Conservation (phyloP, 2,329 filamentous ascomycete species). For the Aspergillus proliferans region DNA sequence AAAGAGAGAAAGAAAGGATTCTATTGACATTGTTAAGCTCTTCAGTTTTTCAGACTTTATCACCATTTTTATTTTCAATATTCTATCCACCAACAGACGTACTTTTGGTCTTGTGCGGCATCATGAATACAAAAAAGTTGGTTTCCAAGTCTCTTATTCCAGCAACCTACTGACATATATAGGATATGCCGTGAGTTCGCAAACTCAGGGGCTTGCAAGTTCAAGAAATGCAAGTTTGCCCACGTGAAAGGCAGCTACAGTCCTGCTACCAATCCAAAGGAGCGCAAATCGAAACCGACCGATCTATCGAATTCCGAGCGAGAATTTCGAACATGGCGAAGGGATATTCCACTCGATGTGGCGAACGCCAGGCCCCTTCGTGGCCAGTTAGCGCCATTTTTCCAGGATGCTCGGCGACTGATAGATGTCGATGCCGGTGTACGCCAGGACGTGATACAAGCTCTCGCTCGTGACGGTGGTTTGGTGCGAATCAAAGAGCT, state of each 20-base stretch:
- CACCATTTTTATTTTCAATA: background rate
- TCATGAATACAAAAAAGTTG: background rate
- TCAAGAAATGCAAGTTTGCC: constrained; percentile 7
- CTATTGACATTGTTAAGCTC: background rate
- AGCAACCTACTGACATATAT: background rate
- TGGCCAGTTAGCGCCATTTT: constrained; percentile 13
- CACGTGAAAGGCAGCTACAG: constrained; percentile 4
- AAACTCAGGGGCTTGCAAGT: constrained; percentile 5
- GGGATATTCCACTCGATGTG: background rate
- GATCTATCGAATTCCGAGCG: background rate
- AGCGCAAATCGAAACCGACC: background rate
- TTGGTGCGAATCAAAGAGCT: constrained; percentile 24
- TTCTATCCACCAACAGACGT: background rate
- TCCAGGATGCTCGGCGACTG: constrained; percentile 18
- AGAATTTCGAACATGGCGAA: constrained; percentile 5
- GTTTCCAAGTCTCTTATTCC: background rate
- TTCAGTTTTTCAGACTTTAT: background rate
- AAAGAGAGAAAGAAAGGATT: background rate
- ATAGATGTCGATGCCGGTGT: constrained; percentile 16
- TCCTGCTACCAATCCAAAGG: background rate
- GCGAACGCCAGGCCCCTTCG: background rate
- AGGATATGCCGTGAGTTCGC: constrained; percentile 8
- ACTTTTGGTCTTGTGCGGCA: background rate
- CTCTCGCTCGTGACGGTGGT: constrained; percentile 24
- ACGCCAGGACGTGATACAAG: constrained; percentile 23